Evolutionary conservation across 345 rosid species (phyloP).

Genomic region (Raphanus raphanistrum): DNA sequence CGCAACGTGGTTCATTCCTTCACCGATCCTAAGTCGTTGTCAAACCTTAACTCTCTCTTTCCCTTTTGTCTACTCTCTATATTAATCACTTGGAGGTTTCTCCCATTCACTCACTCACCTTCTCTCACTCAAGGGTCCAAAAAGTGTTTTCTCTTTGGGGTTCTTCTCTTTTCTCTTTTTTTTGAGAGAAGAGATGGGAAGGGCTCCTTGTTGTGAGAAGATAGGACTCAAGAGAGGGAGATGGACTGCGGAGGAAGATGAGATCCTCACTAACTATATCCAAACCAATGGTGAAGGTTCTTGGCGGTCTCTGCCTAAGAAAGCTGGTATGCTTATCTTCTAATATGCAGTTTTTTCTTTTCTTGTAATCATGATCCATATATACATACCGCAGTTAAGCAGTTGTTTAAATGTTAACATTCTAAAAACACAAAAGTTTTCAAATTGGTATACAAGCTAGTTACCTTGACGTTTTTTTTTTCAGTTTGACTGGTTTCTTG

Average conservation of each 20-base stretch:
- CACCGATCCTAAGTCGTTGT: slow-evolving; percentile 34
- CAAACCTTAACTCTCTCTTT: slow-evolving; percentile 21
- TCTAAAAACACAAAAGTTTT: not conserved
- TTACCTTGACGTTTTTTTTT: not conserved
- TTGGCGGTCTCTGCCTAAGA: slow-evolving; percentile 84
- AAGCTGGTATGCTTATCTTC: slow-evolving; percentile 57
- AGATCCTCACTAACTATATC: slow-evolving; percentile 58
- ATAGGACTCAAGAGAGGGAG: slow-evolving; percentile 80
- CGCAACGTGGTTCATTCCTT: slow-evolving; percentile 39
- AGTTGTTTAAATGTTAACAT: not conserved
- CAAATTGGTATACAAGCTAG: not conserved
- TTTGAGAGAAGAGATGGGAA: slow-evolving; percentile 53
- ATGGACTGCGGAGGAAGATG: slow-evolving; percentile 89
- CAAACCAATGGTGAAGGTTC: slow-evolving; percentile 78
- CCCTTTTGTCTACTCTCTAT: slow-evolving; percentile 38
- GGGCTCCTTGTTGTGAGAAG: slow-evolving; percentile 89
- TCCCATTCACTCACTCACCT: slow-evolving; percentile 17
- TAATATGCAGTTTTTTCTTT: not conserved
- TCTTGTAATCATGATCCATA: not conserved
- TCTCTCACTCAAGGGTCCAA: slow-evolving; percentile 26
- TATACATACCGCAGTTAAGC: too few relatives aligned
- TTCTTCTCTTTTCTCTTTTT: not conserved
- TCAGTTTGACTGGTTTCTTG: not conserved
- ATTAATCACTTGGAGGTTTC: slow-evolving; percentile 31
- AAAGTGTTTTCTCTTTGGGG: slow-evolving; percentile 21